Base-by-base conservation (phyloP, 495 filamentous ascomycete species). In the Aspergillus hancockii region DNA sequence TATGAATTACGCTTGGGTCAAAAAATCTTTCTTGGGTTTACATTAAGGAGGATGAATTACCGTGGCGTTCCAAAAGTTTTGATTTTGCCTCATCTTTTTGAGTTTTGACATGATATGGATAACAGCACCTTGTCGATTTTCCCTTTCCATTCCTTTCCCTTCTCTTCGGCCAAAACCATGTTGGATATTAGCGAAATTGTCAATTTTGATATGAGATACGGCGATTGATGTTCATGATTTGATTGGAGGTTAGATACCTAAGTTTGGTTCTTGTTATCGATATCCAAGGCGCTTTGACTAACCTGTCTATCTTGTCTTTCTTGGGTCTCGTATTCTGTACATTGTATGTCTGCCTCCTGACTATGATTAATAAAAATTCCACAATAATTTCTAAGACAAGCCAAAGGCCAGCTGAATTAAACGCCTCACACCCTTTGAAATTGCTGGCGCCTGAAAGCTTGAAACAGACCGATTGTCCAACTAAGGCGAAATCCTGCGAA, bases 1-100 rank as follows among this genome's bases (percentile, higher is more conserved):
- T 18, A 41, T n/a, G 38, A 41, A 16, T 47, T 19, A 47, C 19
- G 43, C 18, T 12, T 23, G 43, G 43, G 23, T 14, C 43, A 1
- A 21, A 22, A 12, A 47, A 47, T 47, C 8, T 23, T 40, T n/a
- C 3, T 28, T 28, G 25, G 10, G 7, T 41, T 41, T 8, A 6
- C n/a, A 14, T n/a, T 14, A 16, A 3, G 13, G 14, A 41, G 2
- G n/a, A n/a, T 41, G 2, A 36, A 14, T 18, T 41, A 41, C 16
- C 13, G 23, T 23, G 21, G 43, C 43, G 21, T 43, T 8, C 8
- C 43, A 47, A 60, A 60, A 53, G 54, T 54, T 58, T 14, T 51
- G 18, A 34, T 43, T 19, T n/a, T 9, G 36, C 36, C 36, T 23
- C 43, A 8, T 23, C 12, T 21, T 23, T 14, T 22, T 22, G 43